Percentiles rank a stretch among this genome's conserved stretches.
Conservation (phyloP, 352 stramenopile genomes). For the Globisporangium polare region DNA sequence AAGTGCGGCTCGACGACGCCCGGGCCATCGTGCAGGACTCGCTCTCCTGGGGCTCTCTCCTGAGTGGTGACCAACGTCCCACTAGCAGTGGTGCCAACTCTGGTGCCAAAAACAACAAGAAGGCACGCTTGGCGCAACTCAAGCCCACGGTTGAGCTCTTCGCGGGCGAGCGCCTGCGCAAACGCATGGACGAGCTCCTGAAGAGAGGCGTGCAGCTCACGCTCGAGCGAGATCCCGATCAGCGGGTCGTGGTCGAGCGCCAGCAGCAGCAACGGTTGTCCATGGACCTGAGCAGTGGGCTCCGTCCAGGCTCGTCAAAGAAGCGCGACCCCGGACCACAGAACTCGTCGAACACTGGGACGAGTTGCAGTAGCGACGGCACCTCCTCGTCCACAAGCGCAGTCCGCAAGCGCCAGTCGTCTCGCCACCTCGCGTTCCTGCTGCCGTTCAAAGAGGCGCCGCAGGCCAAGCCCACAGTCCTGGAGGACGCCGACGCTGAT, state of each 20-base stretch:
- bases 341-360: not conserved
- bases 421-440: slow-evolving; percentile 5
- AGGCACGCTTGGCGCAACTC: not conserved
- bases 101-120: not conserved
- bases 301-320: slow-evolving; percentile 7
- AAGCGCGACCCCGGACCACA: slow-evolving; percentile 16
- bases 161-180: slow-evolving; percentile 23
- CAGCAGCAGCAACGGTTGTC: slow-evolving; percentile 33
- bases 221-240: slow-evolving; percentile 60
- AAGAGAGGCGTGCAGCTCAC: slow-evolving; percentile 59
- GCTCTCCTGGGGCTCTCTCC: slow-evolving; percentile 28
- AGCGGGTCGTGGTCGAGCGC: slow-evolving; percentile 38
- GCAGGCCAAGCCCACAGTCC: not conserved
- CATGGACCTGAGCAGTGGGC: slow-evolving; percentile 16
- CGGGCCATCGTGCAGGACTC: slow-evolving; percentile 68
- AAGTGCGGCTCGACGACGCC: slow-evolving; percentile 66
- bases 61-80: slow-evolving; percentile 17
- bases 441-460: slow-evolving; percentile 8
- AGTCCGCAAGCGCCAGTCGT: slow-evolving; percentile 7
- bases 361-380: not conserved
- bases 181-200: slow-evolving; percentile 57
- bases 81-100: slow-evolving; percentile 11
- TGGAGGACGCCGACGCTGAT: slow-evolving; percentile 3
- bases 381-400: not conserved
- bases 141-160: slow-evolving; percentile 38